phyloP scores from a whole-genome alignment of 495 filamentous ascomycete genomes.

The Chaetomium tenue region DNA sequence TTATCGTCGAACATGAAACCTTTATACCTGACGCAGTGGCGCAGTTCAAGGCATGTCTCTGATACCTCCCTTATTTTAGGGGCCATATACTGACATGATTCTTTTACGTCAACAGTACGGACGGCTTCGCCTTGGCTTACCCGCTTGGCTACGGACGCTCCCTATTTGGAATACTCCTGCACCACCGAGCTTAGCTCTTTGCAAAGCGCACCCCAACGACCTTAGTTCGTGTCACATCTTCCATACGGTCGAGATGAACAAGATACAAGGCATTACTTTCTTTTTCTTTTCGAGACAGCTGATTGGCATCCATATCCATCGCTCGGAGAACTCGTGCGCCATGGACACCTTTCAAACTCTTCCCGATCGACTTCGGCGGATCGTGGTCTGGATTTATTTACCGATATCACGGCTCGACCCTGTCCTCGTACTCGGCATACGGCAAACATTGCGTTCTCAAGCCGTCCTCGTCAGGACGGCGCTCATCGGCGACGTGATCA shows the following conservation, averaged over 20 bases:
- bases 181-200: conserved; percentile 21
- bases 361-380: conserved; percentile 4
- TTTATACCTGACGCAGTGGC: conserved; percentile 8
- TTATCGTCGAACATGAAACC: conserved; percentile 19
- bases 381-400: conserved; percentile 25
- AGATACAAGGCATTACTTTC: conserved; percentile 26
- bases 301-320: conserved; percentile 20
- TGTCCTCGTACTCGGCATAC: conserved; percentile 21
- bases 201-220: not conserved
- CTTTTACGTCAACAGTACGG: not conserved
- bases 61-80: not conserved
- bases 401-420: conserved; percentile 22
- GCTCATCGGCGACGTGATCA: conserved; percentile 18
- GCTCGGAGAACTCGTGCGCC: conserved; percentile 11
- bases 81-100: not conserved
- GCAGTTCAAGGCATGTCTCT: conserved; percentile 24
- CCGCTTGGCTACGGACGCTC: not conserved
- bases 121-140: conserved; percentile 6
- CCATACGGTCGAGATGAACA: conserved; percentile 18
- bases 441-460: not conserved
- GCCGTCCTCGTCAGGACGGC: conserved; percentile 7
- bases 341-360: conserved; percentile 11
- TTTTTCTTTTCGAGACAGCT: conserved; percentile 19
- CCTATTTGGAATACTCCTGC: conserved; percentile 27
- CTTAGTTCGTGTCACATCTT: conserved; percentile 14